These are phyloP conservation scores for Trichophyton simii DNA, from an alignment of 2,329 filamentous ascomycete species.

Conservation along the genomic window DNA sequence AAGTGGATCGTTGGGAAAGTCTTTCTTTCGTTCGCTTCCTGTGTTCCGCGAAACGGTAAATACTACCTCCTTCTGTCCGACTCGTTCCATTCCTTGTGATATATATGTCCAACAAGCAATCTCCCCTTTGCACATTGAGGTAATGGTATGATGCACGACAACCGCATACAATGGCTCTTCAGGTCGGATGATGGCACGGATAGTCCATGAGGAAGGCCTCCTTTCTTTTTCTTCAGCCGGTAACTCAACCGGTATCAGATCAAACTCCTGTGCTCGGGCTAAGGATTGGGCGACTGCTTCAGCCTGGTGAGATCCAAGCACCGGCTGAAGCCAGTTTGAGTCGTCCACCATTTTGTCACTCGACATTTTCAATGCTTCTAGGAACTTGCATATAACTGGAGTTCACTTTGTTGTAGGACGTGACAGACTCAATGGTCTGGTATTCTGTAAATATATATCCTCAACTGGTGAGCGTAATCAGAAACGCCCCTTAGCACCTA, in stretches of 20 bases:
- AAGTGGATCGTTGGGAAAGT: conserved; percentile 8
- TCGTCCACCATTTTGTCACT: neutral
- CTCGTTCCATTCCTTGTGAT: conserved; percentile 7
- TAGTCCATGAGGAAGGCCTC: conserved; percentile 3
- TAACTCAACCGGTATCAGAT: neutral
- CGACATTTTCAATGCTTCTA: neutral
- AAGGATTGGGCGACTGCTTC: neutral
- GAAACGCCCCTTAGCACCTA: too few relatives aligned
- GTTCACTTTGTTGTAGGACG: neutral
- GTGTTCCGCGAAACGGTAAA: conserved; percentile 7
- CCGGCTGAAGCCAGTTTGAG: neutral
- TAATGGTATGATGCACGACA: conserved; percentile 8
- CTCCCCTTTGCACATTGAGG: conserved; percentile 6
- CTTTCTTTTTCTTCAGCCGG: neutral
- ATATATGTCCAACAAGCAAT: conserved; percentile 11
- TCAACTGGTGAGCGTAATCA: neutral
- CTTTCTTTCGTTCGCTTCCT: conserved; percentile 3
- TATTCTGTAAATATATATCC: neutral
- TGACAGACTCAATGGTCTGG: neutral
- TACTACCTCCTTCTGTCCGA: conserved; percentile 10
- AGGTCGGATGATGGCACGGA: conserved; percentile 3
- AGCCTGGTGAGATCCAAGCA: neutral
- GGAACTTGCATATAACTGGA: neutral
- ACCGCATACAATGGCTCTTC: conserved; percentile 4
- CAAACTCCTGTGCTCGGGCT: neutral